A percentile compares a stretch with the other conserved stretches of the same genome.
phyloP scores from a whole-genome alignment of 768 basidiomycete genomes.

The Mrakia gelida region DNA sequence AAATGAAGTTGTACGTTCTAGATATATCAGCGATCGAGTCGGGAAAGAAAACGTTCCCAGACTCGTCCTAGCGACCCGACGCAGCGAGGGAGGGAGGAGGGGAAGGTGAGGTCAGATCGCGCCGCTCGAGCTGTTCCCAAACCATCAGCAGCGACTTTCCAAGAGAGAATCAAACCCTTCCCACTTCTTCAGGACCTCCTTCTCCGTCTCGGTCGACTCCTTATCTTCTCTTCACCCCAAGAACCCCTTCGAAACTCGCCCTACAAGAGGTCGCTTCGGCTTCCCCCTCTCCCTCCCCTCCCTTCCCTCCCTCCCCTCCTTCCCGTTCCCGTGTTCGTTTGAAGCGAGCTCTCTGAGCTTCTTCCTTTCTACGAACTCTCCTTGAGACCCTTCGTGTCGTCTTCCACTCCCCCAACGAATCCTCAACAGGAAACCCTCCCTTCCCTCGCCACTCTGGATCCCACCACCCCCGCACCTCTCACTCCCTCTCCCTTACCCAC shows the following conservation, averaged over 20 bases:
- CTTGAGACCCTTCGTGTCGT: too few relatives aligned
- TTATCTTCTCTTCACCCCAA: too few relatives aligned
- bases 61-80: too few relatives aligned
- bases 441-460: background rate
- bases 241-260: background rate
- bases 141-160: background rate
- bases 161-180: background rate
- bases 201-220: background rate
- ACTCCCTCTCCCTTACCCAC: too few relatives aligned
- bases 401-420: too few relatives aligned
- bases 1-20: constrained; percentile 4
- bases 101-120: too few relatives aligned
- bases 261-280: background rate
- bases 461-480: too few relatives aligned
- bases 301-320: background rate
- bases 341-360: background rate
- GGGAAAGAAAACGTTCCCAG: too few relatives aligned
- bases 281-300: background rate
- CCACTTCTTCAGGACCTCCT: background rate
- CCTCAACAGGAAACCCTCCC: background rate
- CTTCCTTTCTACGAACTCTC: background rate
- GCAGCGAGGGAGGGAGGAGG: too few relatives aligned
- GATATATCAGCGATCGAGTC: background rate
- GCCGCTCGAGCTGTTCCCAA: too few relatives aligned
- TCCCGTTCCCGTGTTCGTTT: background rate